Evolutionary conservation across 1,284 basidiomycete genomes (phyloP).

Genomic region (Boletus smithii): DNA sequence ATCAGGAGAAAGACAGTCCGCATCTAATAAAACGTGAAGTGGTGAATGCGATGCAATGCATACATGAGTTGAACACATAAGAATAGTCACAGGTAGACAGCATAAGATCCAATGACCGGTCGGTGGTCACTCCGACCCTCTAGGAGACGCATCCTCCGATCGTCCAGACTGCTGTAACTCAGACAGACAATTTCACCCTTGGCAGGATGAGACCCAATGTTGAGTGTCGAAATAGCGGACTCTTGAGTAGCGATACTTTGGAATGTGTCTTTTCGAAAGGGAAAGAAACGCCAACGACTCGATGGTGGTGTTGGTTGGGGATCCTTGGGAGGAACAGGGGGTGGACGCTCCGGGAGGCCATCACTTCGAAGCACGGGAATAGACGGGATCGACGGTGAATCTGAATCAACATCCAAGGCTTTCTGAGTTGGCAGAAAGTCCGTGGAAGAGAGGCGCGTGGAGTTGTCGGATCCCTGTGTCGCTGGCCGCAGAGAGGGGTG

Average conservation of each 20-base stretch:
- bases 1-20: constrained; percentile 2
- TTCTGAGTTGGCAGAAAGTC: constrained; percentile 6
- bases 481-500: constrained; percentile 9
- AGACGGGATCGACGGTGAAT: constrained; percentile 10
- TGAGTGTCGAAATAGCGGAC: constrained; percentile 23
- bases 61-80: constrained; percentile 5
- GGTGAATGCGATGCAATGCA: constrained; percentile 14
- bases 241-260: constrained; percentile 31
- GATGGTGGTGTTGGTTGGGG: constrained; percentile 25
- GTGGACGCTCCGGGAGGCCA: constrained; percentile 18
- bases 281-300: constrained; percentile 59
- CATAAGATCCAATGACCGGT: constrained; percentile 75
- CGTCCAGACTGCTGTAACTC: constrained; percentile 70
- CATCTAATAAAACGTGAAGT: constrained; percentile 2
- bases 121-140: constrained; percentile 79
- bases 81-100: constrained; percentile 49
- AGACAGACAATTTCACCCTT: constrained; percentile 69
- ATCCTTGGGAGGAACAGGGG: constrained; percentile 34
- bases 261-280: constrained; percentile 42
- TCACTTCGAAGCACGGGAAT: constrained; percentile 15
- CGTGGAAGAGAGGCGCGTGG: constrained; percentile 19
- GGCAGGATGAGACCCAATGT: constrained; percentile 32
- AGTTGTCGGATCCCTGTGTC: constrained; percentile 17
- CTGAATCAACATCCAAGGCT: constrained; percentile 5
- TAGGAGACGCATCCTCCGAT: constrained; percentile 68